phyloP scores from a whole-genome alignment of 495 filamentous ascomycete species.

The Neurospora sp. region DNA sequence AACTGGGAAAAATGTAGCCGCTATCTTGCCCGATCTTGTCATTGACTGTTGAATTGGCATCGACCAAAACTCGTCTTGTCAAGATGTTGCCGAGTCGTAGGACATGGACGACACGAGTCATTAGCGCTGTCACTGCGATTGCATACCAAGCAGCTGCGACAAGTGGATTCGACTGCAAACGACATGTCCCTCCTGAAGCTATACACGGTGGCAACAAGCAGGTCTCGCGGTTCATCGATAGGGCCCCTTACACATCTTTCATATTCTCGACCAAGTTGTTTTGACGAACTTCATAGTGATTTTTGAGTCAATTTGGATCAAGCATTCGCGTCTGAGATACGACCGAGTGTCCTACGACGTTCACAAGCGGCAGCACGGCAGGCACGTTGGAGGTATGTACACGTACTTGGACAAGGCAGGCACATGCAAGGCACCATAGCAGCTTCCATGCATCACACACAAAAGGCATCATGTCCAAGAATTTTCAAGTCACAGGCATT shows the following conservation, averaged over 20 bases:
- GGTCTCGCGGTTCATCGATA: not conserved
- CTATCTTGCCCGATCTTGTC: not conserved
- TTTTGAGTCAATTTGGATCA: not conserved
- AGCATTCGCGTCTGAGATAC: not conserved
- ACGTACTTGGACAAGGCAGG: not conserved
- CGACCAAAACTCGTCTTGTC: too few relatives aligned
- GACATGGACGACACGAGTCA: not conserved
- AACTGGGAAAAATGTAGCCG: not conserved
- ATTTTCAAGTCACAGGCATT: not conserved
- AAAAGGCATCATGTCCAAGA: not conserved
- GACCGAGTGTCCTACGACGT: not conserved
- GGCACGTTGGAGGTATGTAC: too few relatives aligned
- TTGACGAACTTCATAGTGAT: not conserved
- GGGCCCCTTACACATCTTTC: not conserved
- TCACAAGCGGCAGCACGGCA: not conserved
- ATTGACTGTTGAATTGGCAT: too few relatives aligned
- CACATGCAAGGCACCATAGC: not conserved
- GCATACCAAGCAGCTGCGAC: not conserved
- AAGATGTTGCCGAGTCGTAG: not conserved
- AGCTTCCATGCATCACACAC: not conserved
- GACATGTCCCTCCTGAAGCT: not conserved
- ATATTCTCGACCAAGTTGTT: not conserved
- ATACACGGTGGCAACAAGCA: not conserved
- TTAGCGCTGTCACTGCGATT: not conserved
- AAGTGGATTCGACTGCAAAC: not conserved